Evolutionary conservation across 768 basidiomycete species (phyloP).

Genomic region (Tylopilus balloui): DNA sequence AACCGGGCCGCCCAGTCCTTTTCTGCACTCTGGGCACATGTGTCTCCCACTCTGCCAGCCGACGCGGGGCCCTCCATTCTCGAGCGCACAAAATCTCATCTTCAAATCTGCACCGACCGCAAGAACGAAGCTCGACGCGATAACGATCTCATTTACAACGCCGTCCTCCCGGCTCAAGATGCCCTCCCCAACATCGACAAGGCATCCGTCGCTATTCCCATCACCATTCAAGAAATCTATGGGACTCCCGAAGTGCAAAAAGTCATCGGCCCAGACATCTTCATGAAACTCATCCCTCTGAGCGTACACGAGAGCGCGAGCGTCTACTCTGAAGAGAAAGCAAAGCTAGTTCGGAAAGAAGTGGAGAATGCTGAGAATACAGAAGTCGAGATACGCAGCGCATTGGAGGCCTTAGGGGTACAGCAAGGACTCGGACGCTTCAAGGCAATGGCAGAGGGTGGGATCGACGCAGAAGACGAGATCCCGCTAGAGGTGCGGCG

Average conservation of each 20-base stretch:
- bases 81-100: conserved; percentile 81
- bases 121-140: conserved; percentile 75
- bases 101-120: conserved; percentile 70
- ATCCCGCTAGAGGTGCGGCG: conserved; percentile 66
- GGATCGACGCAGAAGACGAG: conserved; percentile 57
- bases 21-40: conserved; percentile 62
- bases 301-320: conserved; percentile 95
- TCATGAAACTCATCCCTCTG: conserved; percentile 80
- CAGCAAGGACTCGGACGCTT: conserved; percentile 66
- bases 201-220: conserved; percentile 71
- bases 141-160: conserved; percentile 98
- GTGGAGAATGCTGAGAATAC: conserved; percentile 83
- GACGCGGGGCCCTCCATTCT: conserved; percentile 77
- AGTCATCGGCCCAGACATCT: conserved; percentile 90
- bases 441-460: conserved; percentile 66
- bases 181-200: conserved; percentile 82
- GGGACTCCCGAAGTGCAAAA: conserved; percentile 87
- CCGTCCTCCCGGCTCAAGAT: conserved; percentile 74
- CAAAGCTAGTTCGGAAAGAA: conserved; percentile 85
- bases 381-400: conserved; percentile 74
- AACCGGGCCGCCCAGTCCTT: conserved; percentile 64
- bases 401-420: conserved; percentile 78
- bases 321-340: conserved; percentile 98
- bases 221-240: conserved; percentile 94
- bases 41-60: conserved; percentile 78